These are phyloP conservation scores for Alternaria sp. DNA, from an alignment of 2,329 filamentous ascomycete genomes.

Conservation along the genomic window DNA sequence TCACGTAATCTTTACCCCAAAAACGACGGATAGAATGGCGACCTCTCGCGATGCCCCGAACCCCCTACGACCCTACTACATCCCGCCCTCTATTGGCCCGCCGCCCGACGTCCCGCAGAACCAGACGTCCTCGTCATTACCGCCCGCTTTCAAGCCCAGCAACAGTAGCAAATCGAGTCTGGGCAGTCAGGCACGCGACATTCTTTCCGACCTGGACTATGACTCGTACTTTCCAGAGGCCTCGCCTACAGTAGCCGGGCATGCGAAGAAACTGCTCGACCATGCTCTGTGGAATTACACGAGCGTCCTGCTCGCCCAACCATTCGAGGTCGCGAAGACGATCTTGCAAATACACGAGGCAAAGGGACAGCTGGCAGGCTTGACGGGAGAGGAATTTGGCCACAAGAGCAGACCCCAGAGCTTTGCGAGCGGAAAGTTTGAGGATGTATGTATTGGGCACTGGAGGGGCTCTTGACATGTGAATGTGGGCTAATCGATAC, in stretches of 20 bases:
- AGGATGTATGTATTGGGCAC: slow-evolving; percentile 34
- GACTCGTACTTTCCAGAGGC: slow-evolving; percentile 81
- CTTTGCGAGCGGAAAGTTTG: slow-evolving; percentile 43
- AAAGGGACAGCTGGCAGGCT: slow-evolving; percentile 39
- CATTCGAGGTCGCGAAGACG: slow-evolving; percentile 96
- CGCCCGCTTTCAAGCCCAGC: slow-evolving; percentile 42
- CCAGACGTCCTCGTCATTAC: slow-evolving; percentile 33
- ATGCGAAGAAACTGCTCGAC: slow-evolving; percentile 78
- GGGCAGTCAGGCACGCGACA: slow-evolving; percentile 74
- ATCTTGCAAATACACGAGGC: slow-evolving; percentile 78
- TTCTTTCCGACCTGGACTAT: slow-evolving; percentile 91
- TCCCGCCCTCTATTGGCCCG: slow-evolving; percentile 70
- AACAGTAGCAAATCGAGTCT: slow-evolving; percentile 59
- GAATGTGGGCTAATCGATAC: slow-evolving; percentile 22
- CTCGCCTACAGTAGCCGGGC: slow-evolving; percentile 72
- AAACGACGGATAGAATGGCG: slow-evolving; percentile 42
- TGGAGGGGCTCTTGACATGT: slow-evolving; percentile 14
- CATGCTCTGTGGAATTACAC: slow-evolving; percentile 92
- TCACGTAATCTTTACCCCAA: neutral
- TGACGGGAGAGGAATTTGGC: slow-evolving; percentile 24
- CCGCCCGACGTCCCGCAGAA: slow-evolving; percentile 54
- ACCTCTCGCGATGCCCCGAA: slow-evolving; percentile 61
- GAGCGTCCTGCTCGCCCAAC: slow-evolving; percentile 86
- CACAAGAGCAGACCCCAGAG: slow-evolving; percentile 39
- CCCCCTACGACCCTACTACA: slow-evolving; percentile 74